A percentile compares a stretch with the other conserved stretches of the same genome.
Conservation (phyloP, 2,329 filamentous ascomycete species). For the Cladosporium sp. region DNA sequence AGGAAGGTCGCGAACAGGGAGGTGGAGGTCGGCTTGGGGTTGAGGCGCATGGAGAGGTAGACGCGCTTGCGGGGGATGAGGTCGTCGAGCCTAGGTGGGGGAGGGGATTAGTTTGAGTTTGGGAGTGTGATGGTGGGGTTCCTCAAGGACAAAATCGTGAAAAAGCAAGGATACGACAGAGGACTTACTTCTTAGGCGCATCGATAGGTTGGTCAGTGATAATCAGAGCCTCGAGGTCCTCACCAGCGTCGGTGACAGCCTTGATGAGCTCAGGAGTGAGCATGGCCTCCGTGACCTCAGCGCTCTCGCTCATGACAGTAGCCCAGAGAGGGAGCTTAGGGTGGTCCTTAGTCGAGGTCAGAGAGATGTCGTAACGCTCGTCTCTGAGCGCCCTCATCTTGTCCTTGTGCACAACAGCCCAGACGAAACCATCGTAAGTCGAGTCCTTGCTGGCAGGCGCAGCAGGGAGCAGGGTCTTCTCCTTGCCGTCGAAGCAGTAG, state of each 20-base stretch:
- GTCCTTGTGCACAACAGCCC: slow-evolving; percentile 92
- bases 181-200: slow-evolving; percentile 73
- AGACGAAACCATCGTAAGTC: slow-evolving; percentile 85
- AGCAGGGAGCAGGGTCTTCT: slow-evolving; percentile 68
- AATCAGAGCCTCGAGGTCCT: slow-evolving; percentile 80
- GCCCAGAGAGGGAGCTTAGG: slow-evolving; percentile 84
- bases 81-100: slow-evolving; percentile 68
- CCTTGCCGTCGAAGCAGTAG: slow-evolving; percentile 90
- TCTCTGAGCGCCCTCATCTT: slow-evolving; percentile 85
- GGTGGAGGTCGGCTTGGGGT: slow-evolving; percentile 57
- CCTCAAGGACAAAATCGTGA: too few species aligned
- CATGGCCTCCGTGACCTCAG: slow-evolving; percentile 84
- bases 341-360: slow-evolving; percentile 91
- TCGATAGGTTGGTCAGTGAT: slow-evolving; percentile 85
- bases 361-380: slow-evolving; percentile 88
- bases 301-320: slow-evolving; percentile 95
- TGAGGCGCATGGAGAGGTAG: slow-evolving; percentile 67
- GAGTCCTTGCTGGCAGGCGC: slow-evolving; percentile 55
- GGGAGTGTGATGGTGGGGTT: neutral
- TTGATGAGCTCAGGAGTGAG: slow-evolving; percentile 83
- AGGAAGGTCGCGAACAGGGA: slow-evolving; percentile 76
- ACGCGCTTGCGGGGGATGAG: slow-evolving; percentile 81
- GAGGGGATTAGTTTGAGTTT: neutral
- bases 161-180: too few species aligned
- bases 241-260: slow-evolving; percentile 73